A percentile compares a stretch with the other conserved stretches of the same genome.
These are phyloP conservation scores for Gloeophyllum trabeum DNA, from an alignment of 768 basidiomycete genomes.

Conservation along the genomic window DNA sequence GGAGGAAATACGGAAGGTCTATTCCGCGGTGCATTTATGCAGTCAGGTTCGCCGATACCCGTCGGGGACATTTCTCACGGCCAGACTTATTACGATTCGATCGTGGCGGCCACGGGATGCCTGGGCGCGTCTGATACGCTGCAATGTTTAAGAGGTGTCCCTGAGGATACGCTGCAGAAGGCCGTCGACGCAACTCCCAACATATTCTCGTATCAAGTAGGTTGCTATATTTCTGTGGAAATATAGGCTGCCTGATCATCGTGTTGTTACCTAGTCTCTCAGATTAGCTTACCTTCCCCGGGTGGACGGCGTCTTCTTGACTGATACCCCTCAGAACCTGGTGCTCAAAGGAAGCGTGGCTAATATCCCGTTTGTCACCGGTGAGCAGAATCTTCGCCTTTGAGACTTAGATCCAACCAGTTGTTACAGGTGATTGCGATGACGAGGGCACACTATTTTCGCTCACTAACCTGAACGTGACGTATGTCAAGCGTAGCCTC, in stretches of 20 bases:
- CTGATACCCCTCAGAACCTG: constrained; percentile 18
- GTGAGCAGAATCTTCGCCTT: neutral
- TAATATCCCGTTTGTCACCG: constrained; percentile 10
- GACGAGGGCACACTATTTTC: constrained; percentile 20
- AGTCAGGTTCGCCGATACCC: constrained; percentile 27
- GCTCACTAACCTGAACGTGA: constrained; percentile 11
- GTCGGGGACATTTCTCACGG: constrained; percentile 18
- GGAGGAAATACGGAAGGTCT: constrained; percentile 24
- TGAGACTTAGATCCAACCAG: constrained; percentile 1
- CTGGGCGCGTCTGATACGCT: constrained; percentile 22
- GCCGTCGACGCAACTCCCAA: constrained; percentile 22
- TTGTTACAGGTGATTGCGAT: constrained; percentile 23
- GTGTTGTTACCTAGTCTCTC: constrained; percentile 10
- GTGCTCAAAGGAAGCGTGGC: constrained; percentile 23
- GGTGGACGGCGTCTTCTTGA: constrained; percentile 28
- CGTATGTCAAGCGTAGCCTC: too few species aligned
- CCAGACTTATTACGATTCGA: constrained; percentile 27
- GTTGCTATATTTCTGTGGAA: neutral
- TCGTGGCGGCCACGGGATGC: constrained; percentile 29
- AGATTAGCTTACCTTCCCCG: constrained; percentile 23
- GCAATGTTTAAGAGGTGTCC: constrained; percentile 27
- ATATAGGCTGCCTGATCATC: neutral
- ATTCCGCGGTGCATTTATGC: constrained; percentile 34
- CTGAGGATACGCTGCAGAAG: constrained; percentile 16
- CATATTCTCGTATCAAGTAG: constrained; percentile 21